Evolutionary conservation across 2,329 filamentous ascomycete species (phyloP), one percentile per base, ranked within the genome.

Genomic region (Pezicula radicicola): DNA sequence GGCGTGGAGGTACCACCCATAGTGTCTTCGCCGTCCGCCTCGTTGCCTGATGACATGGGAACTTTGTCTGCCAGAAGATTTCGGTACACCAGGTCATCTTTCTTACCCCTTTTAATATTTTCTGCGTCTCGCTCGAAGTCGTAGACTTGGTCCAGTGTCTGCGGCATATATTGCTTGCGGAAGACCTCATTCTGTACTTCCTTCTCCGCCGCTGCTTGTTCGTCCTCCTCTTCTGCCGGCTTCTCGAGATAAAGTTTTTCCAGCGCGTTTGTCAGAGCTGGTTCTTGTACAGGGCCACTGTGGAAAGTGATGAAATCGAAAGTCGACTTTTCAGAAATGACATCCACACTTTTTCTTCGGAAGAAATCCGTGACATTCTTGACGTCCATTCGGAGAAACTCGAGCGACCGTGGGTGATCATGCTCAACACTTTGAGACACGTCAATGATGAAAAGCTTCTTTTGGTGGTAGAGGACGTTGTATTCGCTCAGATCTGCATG

Each of bases 401-500:
- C 93, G 28, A 96, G 78, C 2, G 89, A 93, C 52, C 90, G 83
- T 0, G 94, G 94, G 69, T 99, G 94, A 62, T 97, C 93, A 61
- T 95, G 92, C 74, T 97, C 95, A 18, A 99, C 94, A 66, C 89
- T 94, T 74, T 99, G 94, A 51, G 91, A 96, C 41, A 99, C 94
- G 71, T 99, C 94, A 69, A 99, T 99, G 64, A 99, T 88, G 76
- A 90, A 96, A 1, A 97, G 82, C 62, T 83, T 84, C 53, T 83
- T 78, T 51, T 91, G 80, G 74, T 97, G 81, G 74, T 95, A 99
- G 18, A 99, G 80, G 48, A 97, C 83, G 66, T 99, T 99, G 81
- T 99, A 99, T 78, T 99, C 94, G 76, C 90, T 96, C 68, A 99
- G 70, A 81, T 99, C 94, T 46, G 92, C 94, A 68, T 99, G 94